Conservation (phyloP, 73 alveolate genomes). For the Uronychia binucleata region DNA sequence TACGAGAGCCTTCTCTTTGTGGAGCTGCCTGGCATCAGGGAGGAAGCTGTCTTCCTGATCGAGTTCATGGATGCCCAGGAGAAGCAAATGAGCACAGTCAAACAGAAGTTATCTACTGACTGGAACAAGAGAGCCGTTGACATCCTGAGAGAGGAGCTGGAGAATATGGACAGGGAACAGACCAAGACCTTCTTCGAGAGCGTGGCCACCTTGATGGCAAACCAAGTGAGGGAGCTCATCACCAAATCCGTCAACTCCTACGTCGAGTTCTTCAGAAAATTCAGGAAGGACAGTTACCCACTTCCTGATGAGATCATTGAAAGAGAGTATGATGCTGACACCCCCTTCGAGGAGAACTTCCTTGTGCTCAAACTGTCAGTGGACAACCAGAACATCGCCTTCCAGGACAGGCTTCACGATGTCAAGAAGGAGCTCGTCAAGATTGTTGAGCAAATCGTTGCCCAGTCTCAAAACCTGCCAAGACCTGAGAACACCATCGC, state of each 20-base stretch:
- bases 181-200: constrained; percentile 89
- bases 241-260: constrained; percentile 78
- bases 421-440: constrained; percentile 65
- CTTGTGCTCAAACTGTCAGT: constrained; percentile 68
- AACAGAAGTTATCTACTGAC: constrained; percentile 59
- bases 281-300: constrained; percentile 63
- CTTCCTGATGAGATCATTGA: constrained; percentile 66
- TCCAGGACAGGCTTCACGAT: constrained; percentile 67
- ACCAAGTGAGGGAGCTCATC: constrained; percentile 80
- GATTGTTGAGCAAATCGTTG: constrained; percentile 75
- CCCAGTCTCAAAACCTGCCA: constrained; percentile 74
- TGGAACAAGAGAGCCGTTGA: constrained; percentile 79
- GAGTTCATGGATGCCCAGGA: constrained; percentile 76
- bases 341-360: constrained; percentile 85
- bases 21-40: constrained; percentile 81
- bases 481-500: constrained; percentile 92
- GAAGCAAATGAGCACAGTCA: constrained; percentile 58
- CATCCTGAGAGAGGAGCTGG: constrained; percentile 76
- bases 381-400: constrained; percentile 74
- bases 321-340: constrained; percentile 75
- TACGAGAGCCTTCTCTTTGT: constrained; percentile 78
- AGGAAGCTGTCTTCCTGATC: constrained; percentile 71
- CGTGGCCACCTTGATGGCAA: constrained; percentile 89
- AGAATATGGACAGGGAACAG: constrained; percentile 80
- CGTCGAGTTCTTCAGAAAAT: constrained; percentile 80